These are phyloP conservation scores for Lentinula sp. DNA, from an alignment of 768 basidiomycete genomes.

Conservation along the genomic window DNA sequence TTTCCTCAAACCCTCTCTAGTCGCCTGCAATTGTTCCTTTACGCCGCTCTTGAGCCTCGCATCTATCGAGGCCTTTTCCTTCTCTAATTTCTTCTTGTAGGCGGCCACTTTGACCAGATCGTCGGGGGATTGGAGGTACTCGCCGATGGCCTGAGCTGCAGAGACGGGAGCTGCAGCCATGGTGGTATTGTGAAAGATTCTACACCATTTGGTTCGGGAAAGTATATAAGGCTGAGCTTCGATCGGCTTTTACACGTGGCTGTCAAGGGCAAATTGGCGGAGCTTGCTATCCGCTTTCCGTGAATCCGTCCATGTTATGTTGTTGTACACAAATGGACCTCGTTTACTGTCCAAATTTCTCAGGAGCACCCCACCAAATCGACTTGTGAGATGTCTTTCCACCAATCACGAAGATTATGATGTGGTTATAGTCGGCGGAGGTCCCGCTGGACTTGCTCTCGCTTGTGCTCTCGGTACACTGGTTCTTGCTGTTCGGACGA, in stretches of 20 bases:
- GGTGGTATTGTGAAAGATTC: conserved; percentile 2
- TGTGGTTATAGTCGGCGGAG: conserved; percentile 92
- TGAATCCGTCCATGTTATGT: neutral
- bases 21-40: conserved; percentile 88
- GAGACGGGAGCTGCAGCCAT: conserved; percentile 58
- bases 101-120: conserved; percentile 86
- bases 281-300: neutral
- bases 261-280: neutral
- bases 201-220: neutral
- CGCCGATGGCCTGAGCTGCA: conserved; percentile 80
- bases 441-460: conserved; percentile 85
- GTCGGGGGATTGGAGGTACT: conserved; percentile 89
- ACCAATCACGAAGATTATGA: conserved; percentile 52
- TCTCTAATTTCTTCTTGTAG: conserved; percentile 90
- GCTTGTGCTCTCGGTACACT: conserved; percentile 74
- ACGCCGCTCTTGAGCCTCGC: conserved; percentile 86
- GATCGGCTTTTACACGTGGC: neutral
- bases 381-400: neutral
- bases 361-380: neutral
- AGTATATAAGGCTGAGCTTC: neutral
- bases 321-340: neutral
- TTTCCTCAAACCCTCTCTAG: conserved; percentile 80
- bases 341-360: conserved; percentile 5
- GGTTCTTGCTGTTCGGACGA: neutral
- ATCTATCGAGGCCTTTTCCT: conserved; percentile 94